Evolutionary conservation across 2,329 filamentous ascomycete species (phyloP), one percentile per base, ranked within the genome.

Genomic region (Talaromyces sp.): DNA sequence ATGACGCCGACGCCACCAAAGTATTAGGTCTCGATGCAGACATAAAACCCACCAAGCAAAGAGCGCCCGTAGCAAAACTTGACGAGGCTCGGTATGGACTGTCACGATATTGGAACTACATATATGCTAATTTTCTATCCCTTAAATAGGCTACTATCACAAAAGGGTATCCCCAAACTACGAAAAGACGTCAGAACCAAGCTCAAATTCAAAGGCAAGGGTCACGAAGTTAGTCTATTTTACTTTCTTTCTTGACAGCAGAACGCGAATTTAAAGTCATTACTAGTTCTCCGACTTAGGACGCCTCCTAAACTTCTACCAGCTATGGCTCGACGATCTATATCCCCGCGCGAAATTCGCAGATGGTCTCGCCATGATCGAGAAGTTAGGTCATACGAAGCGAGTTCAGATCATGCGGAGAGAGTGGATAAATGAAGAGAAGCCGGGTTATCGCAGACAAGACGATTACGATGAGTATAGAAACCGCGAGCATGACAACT

Each of bases 281-380:
- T 42, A 2, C 5, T 60, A 93, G 88, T 98, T 95, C 76, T 88
- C 89, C 18, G 95, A 99, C 72, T 86, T 92, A 11, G 85, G 88
- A 0, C 86, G 88, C 16, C 83, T 99, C 25, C 82, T 99, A 55
- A 91, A 90, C 25, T 91, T 96, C 73, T 99, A 98, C 73, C 95
- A 98, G 74, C 77, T 96, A 62, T 99, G 95, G 95, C 88, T 99
- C 1, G 93, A 99, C 76, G 92, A 97, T 71, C 82, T 99, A 12
- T 99, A 93, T 71, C 95, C 95, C 12, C 92, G 96, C 71, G 95
- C 93, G 5, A 93, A 92, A 71, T 99, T 99, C 71, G 84, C 90
- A 55, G 95, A 99, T 71, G 95, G 90, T 2, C 80, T 98, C 6
- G 80, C 83, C 42, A 96, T 98, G 81, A 91, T 98, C 2, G 95